phyloP scores from a whole-genome alignment of 345 rosid species.

The Gossypium thurberi region DNA sequence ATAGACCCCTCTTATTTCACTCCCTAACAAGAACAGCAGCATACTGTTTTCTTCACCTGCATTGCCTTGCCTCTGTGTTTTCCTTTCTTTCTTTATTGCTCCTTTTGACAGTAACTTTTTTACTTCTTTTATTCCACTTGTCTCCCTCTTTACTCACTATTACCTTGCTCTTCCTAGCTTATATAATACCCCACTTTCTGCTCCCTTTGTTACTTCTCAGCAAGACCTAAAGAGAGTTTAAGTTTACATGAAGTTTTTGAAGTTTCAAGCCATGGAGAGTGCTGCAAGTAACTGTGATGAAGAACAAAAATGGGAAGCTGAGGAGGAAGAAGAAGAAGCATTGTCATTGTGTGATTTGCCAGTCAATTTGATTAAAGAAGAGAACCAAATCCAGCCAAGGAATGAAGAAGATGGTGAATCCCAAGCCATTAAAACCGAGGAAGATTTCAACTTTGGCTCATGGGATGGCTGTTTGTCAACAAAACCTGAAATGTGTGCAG shows the following conservation, averaged over 20 bases:
- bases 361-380: constrained; percentile 25
- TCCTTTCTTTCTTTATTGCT: constrained; percentile 12
- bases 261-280: constrained; percentile 19
- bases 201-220: background rate
- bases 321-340: constrained; percentile 43
- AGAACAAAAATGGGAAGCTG: constrained; percentile 10
- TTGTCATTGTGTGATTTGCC: constrained; percentile 67
- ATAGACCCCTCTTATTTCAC: background rate
- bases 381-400: constrained; percentile 1
- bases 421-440: constrained; percentile 24
- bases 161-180: background rate
- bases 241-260: background rate
- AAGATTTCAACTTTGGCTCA: constrained; percentile 53
- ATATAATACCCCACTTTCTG: constrained; percentile 5
- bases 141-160: constrained; percentile 24
- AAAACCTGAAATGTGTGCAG: constrained; percentile 57
- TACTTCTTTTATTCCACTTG: constrained; percentile 25
- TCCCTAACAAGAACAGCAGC: constrained; percentile 9
- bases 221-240: background rate
- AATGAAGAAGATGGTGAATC: constrained; percentile 10
- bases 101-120: constrained; percentile 17
- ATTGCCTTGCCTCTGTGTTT: constrained; percentile 1
- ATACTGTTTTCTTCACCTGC: constrained; percentile 15
- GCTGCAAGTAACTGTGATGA: constrained; percentile 4
- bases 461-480: constrained; percentile 28